Conservation (phyloP, 257 asterid genomes). For the Asclepias syriaca region DNA sequence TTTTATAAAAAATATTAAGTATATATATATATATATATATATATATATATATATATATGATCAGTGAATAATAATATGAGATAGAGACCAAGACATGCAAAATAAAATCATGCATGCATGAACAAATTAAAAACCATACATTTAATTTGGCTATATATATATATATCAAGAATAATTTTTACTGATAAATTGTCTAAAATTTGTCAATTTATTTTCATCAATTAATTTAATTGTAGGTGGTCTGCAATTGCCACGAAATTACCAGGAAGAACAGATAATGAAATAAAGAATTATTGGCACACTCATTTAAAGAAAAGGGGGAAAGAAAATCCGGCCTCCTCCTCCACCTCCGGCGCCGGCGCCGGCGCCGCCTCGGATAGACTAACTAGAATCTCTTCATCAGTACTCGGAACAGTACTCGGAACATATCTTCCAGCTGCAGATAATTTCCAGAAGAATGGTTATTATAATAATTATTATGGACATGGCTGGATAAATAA, state of each 20-base stretch:
- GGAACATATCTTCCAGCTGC: background rate
- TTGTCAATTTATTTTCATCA: no score
- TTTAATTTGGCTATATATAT: no score
- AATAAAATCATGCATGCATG: no score
- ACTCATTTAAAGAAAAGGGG: conserved; percentile 29
- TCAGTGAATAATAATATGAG: no score
- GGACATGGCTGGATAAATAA: background rate
- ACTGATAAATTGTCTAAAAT: no score
- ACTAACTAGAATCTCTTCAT: background rate
- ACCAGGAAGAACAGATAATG: conserved; percentile 32
- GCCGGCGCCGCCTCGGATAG: background rate
- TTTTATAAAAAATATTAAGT: no score
- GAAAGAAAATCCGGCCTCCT: background rate
- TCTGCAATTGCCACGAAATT: conserved; percentile 27
- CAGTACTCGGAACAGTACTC: background rate
- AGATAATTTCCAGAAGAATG: background rate
- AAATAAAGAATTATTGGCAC: conserved; percentile 29
- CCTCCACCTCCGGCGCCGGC: background rate
- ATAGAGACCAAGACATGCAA: no score
- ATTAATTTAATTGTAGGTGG: conserved; percentile 24
- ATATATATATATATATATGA: no score
- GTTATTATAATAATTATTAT: background rate
- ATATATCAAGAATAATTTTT: no score
- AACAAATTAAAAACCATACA: no score
- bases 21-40: no score